Evolutionary conservation across 257 asterid species (phyloP).

Genomic region (Osmanthus fragrans): DNA sequence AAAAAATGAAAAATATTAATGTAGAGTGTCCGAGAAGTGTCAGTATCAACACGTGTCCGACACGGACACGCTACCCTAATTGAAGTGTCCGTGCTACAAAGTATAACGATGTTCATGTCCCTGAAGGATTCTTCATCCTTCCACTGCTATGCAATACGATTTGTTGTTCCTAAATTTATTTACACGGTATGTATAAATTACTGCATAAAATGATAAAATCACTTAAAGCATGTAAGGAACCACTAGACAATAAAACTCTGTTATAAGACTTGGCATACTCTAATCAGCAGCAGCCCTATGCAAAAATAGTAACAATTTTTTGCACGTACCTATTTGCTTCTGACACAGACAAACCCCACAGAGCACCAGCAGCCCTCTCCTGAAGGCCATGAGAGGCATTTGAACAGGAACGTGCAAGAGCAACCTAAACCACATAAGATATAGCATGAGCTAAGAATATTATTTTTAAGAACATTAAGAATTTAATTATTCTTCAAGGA

Average conservation of each 20-base stretch:
- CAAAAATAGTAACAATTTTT: too few species aligned
- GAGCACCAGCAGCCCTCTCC: slow-evolving; percentile 45
- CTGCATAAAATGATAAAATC: too few species aligned
- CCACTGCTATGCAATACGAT: neutral
- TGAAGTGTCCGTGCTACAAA: too few species aligned
- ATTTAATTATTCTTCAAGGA: neutral
- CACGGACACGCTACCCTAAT: too few species aligned
- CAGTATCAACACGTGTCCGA: too few species aligned
- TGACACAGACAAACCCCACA: slow-evolving; percentile 42
- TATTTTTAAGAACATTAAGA: neutral
- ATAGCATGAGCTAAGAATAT: slow-evolving; percentile 14
- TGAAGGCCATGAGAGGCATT: slow-evolving; percentile 64
- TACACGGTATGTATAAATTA: neutral
- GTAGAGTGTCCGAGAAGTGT: too few species aligned
- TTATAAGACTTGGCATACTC: neutral
- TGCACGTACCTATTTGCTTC: slow-evolving; percentile 71
- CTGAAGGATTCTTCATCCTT: neutral
- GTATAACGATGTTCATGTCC: neutral
- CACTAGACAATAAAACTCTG: neutral
- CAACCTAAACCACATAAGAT: slow-evolving; percentile 31
- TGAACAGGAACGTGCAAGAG: slow-evolving; percentile 23
- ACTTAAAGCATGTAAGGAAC: too few species aligned
- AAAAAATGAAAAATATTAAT: too few species aligned
- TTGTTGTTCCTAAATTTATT: neutral
- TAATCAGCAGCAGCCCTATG: neutral